These are phyloP conservation scores for Acanthamoeba polyphaga DNA, from an alignment of 208 protist species.

Conservation along the genomic window DNA sequence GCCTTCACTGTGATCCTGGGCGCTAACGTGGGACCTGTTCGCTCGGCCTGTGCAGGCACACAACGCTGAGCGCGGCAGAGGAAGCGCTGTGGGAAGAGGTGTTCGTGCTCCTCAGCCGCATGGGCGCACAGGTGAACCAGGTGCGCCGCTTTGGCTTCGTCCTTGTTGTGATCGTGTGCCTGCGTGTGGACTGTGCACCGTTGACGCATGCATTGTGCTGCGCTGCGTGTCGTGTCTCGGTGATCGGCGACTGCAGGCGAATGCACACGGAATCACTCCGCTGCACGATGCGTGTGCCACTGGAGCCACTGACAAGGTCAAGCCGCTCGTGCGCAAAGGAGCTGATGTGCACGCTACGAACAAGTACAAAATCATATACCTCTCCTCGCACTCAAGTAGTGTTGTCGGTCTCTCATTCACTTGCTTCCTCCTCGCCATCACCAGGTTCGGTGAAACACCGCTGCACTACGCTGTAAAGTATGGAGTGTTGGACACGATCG, in stretches of 20 bases:
- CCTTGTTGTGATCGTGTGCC: background rate
- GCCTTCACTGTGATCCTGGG: background rate
- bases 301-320: background rate
- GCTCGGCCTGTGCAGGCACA: background rate
- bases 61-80: background rate
- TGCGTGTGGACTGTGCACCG: too few species aligned
- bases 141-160: background rate
- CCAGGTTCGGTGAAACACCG: constrained; percentile 64
- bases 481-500: background rate
- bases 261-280: constrained; percentile 56
- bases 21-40: background rate
- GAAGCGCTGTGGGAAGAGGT: constrained; percentile 53
- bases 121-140: constrained; percentile 3
- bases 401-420: background rate
- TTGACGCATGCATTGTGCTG: too few species aligned
- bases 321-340: constrained; percentile 4
- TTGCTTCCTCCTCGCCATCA: background rate
- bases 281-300: constrained; percentile 44
- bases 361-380: background rate
- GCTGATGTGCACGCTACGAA: constrained; percentile 17
- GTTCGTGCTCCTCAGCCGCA: background rate
- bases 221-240: background rate
- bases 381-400: background rate
- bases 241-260: background rate
- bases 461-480: constrained; percentile 50